Conservation (phyloP, 139 green algal genomes). For the Chlorella sp. region DNA sequence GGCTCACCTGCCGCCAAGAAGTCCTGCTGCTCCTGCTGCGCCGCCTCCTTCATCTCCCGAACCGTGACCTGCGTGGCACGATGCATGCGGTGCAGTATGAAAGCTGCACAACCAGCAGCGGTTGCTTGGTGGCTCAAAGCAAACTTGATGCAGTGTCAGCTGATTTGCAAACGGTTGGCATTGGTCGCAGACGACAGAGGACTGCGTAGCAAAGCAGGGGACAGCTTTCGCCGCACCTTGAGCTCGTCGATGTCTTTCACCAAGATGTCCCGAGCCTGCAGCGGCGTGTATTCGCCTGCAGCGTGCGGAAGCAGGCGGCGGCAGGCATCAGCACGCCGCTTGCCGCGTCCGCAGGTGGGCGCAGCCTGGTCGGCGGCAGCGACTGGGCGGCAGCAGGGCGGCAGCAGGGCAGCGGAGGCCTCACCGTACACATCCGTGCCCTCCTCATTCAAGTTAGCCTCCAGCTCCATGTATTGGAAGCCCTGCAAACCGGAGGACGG, state of each 20-base stretch:
- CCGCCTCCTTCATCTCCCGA: conserved; percentile 43
- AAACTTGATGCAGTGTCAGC: conserved; percentile 31
- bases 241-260: conserved; percentile 91
- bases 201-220: too few relatives aligned
- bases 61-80: conserved; percentile 23
- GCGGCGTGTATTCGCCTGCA: conserved; percentile 82
- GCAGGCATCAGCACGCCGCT: too few relatives aligned
- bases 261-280: conserved; percentile 89
- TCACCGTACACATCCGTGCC: conserved; percentile 74
- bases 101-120: too few relatives aligned
- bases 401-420: background rate
- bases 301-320: too few relatives aligned
- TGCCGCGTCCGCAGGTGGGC: too few relatives aligned
- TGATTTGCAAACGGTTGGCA: too few relatives aligned
- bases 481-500: too few relatives aligned
- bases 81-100: too few relatives aligned
- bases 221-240: conserved; percentile 59
- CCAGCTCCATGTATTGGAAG: conserved; percentile 97
- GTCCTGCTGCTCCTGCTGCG: conserved; percentile 62
- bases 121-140: too few relatives aligned
- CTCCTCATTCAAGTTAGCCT: conserved; percentile 94
- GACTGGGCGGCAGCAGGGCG: too few relatives aligned
- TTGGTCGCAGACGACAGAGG: too few relatives aligned
- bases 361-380: too few relatives aligned
- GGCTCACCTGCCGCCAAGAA: conserved; percentile 18